A percentile compares a stretch with the other conserved stretches of the same genome.
phyloP scores from a whole-genome alignment of 2,329 filamentous ascomycete genomes.

The Pseudonectria buxi region DNA sequence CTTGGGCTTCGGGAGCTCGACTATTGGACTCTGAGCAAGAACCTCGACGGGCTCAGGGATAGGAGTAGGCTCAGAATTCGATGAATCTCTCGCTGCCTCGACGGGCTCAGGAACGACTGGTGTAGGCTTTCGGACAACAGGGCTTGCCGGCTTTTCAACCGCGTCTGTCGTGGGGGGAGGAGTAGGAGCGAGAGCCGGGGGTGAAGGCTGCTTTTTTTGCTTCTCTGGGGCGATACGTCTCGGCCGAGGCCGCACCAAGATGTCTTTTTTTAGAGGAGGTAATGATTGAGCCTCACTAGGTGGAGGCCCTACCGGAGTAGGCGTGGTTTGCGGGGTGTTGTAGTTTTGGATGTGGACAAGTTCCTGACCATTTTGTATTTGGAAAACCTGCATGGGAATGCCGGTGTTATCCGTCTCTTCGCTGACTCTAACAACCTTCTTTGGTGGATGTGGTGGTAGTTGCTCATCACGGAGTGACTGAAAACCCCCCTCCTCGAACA shows the following conservation, averaged over 20 bases:
- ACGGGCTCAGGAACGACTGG: slow-evolving; percentile 5
- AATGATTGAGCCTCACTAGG: slow-evolving; percentile 16
- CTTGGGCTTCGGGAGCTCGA: slow-evolving; percentile 4
- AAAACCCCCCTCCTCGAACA: slow-evolving; percentile 55
- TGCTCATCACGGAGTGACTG: slow-evolving; percentile 33
- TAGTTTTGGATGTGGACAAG: slow-evolving; percentile 30
- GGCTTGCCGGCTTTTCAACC: slow-evolving; percentile 27
- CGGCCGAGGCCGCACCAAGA: slow-evolving; percentile 6
- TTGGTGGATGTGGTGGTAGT: slow-evolving; percentile 12
- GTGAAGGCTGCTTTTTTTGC: slow-evolving; percentile 13
- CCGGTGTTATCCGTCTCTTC: slow-evolving; percentile 29
- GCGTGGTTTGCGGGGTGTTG: slow-evolving; percentile 23
- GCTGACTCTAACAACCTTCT: slow-evolving; percentile 17
- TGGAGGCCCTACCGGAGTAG: slow-evolving; percentile 12
- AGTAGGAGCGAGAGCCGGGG: slow-evolving; percentile 26
- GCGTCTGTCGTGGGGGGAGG: slow-evolving; percentile 35
- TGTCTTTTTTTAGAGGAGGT: slow-evolving; percentile 18
- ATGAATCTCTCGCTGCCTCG: slow-evolving; percentile 3
- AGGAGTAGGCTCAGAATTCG: slow-evolving; percentile 6
- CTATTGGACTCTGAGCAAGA: slow-evolving; percentile 1
- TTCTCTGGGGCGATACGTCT: slow-evolving; percentile 12
- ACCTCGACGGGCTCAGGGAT: slow-evolving; percentile 6
- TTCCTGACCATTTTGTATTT: slow-evolving; percentile 31
- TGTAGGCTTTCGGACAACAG: slow-evolving; percentile 10
- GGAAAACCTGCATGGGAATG: slow-evolving; percentile 38